Evolutionary conservation across 768 basidiomycete species (phyloP).

Genomic region (Dioszegia aurantiaca): DNA sequence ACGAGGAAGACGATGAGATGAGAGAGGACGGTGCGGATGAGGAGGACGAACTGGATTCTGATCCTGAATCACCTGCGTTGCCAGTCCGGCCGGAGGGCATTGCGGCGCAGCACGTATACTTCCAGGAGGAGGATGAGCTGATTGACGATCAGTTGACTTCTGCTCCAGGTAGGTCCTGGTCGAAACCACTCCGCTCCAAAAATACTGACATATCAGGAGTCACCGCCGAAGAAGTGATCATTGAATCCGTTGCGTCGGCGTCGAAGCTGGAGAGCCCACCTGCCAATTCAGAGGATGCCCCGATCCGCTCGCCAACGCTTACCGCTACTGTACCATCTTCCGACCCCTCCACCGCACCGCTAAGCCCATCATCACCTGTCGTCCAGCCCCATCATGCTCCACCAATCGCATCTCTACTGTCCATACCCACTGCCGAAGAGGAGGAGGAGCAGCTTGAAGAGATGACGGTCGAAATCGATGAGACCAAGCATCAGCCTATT

Average conservation of each 20-base stretch:
- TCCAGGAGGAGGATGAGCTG: slow-evolving; percentile 1
- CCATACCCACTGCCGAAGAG: slow-evolving; percentile 12
- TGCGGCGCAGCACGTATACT: not conserved
- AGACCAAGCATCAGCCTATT: slow-evolving; percentile 7
- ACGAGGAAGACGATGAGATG: slow-evolving; percentile 7
- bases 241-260: too few species aligned
- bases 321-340: not conserved
- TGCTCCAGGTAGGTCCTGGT: too few species aligned
- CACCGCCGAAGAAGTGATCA: too few species aligned
- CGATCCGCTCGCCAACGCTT: too few species aligned
- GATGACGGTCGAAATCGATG: slow-evolving; percentile 7
- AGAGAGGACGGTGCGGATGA: not conserved
- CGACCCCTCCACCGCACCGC: not conserved
- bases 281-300: too few species aligned
- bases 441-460: slow-evolving; percentile 9
- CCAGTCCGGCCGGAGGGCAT: not conserved
- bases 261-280: too few species aligned
- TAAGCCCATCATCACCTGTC: not conserved
- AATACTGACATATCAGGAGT: too few species aligned
- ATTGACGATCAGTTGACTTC: not conserved
- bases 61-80: not conserved
- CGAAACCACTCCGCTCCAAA: too few species aligned
- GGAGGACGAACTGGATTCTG: slow-evolving; percentile 11
- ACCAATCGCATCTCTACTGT: not conserved
- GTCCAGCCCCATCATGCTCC: not conserved